Base-by-base conservation (phyloP, 1,284 basidiomycete genomes). In the Heterobasidion parviporum region DNA sequence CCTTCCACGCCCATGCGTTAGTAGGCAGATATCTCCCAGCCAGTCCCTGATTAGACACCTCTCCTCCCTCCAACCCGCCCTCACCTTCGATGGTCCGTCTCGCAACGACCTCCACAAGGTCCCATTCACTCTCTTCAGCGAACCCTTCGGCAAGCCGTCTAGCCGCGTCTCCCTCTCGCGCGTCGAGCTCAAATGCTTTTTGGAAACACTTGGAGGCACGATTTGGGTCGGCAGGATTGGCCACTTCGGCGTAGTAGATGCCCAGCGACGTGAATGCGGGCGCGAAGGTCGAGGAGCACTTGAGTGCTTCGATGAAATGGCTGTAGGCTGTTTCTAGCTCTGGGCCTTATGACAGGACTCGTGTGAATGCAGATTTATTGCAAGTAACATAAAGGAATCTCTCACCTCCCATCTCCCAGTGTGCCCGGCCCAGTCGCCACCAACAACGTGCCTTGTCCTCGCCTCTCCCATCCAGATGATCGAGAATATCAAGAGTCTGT, bases 1-100 rank as follows among this genome's bases (percentile, higher is more conserved):
- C 96, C 70, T 98, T 98, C 94, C 95, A 99, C 1, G 97, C 97
- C 97, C 97, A 99, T 2, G 89, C 82, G 64, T 94, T 95, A 46
- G 83, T 85, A 0, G 93, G 90, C 36, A 87, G 77, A 68, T 83
- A 83, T 60, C 80, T 74, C 46, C 71, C 74, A 41, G 69, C 70
- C 0, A 76, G 73, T 50, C 72, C 75, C 48, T 74, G 67, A 46
- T 75, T 75, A 20, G 73, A 68, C 16, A 75, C 76, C 35, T 76
- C 73, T 14, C 49, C 49, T 33, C 80, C 83, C 63, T 85, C 81
- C 16, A 87, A 63, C 8, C 89, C 91, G 20, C 92, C 92, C 72
- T 96, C 93, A 18, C 94, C 94, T 57, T 95, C 92, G 64, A 99
- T 94, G 0, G 94, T 91, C 51, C 97, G 78, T 36, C 86, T 82